A percentile compares a stretch with the other conserved stretches of the same genome.
Evolutionary conservation across 2,329 filamentous ascomycete species (phyloP).

Genomic region (Trichoderma hamatum): DNA sequence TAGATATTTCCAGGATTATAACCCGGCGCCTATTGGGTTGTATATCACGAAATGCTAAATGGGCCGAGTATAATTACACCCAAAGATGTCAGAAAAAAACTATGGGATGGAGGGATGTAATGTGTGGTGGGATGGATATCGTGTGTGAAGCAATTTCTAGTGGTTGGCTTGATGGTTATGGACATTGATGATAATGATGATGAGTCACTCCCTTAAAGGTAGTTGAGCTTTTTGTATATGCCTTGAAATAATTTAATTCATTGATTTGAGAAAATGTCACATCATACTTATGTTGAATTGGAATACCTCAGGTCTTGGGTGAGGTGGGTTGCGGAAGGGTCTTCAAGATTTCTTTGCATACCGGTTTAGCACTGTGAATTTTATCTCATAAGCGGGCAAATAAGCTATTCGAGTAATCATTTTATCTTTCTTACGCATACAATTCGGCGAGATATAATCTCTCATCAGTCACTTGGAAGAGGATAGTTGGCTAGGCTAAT

Average conservation of each 20-base stretch:
- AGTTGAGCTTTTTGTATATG: background rate
- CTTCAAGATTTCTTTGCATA: background rate
- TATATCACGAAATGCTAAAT: slow-evolving; percentile 42
- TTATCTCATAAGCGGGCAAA: background rate
- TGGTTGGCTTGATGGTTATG: background rate
- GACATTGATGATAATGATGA: background rate
- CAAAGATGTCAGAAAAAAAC: background rate
- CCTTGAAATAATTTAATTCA: background rate
- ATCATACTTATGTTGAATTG: too few relatives aligned
- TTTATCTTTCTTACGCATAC: background rate
- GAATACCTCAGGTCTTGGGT: background rate
- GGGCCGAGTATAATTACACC: slow-evolving; percentile 30
- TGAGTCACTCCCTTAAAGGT: background rate
- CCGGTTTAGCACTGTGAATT: background rate
- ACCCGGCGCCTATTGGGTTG: slow-evolving; percentile 49
- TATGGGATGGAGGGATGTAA: background rate
- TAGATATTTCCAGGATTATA: slow-evolving; percentile 67
- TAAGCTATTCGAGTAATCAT: background rate
- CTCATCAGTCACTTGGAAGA: background rate
- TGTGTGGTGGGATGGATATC: background rate
- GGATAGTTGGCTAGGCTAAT: too few relatives aligned
- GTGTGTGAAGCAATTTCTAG: background rate
- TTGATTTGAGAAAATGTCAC: background rate
- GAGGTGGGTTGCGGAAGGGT: background rate
- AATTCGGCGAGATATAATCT: background rate